Evolutionary conservation across 2,329 filamentous ascomycete genomes (phyloP).

Genomic region (Cadophora luteo-olivacea): DNA sequence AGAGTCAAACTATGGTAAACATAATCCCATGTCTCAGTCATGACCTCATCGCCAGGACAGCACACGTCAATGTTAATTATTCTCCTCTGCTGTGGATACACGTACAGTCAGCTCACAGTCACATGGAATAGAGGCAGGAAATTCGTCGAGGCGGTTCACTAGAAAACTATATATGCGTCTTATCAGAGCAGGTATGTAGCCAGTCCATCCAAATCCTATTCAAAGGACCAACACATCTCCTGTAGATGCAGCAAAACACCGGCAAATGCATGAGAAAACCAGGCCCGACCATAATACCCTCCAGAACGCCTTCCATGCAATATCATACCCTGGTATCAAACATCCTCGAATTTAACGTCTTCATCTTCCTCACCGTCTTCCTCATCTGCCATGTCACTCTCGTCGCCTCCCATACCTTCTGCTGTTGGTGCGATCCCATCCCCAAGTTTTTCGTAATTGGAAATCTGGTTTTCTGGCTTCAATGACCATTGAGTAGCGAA

Average conservation of each 20-base stretch:
- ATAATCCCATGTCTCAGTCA: no score
- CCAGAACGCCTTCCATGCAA: constrained; percentile 21
- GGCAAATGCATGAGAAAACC: constrained; percentile 19
- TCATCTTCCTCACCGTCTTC: constrained; percentile 72
- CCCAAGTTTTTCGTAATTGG: constrained; percentile 59
- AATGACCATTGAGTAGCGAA: constrained; percentile 89
- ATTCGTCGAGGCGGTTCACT: neutral
- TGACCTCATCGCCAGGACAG: no score
- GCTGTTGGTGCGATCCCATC: constrained; percentile 55
- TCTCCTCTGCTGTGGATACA: no score
- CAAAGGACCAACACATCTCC: neutral
- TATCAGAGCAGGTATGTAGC: neutral
- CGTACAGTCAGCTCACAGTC: no score
- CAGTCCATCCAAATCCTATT: constrained; percentile 4
- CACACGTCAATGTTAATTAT: no score
- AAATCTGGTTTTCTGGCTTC: constrained; percentile 70
- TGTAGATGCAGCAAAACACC: constrained; percentile 21
- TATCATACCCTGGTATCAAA: constrained; percentile 46
- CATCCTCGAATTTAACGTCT: constrained; percentile 80
- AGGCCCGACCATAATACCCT: constrained; percentile 3
- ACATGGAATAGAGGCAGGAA: no score
- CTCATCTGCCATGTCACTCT: constrained; percentile 61
- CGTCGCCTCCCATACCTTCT: constrained; percentile 54
- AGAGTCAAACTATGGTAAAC: no score
- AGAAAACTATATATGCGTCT: neutral